Conservation (phyloP, 1,284 basidiomycete genomes). For the Coriolopsis trogii region DNA sequence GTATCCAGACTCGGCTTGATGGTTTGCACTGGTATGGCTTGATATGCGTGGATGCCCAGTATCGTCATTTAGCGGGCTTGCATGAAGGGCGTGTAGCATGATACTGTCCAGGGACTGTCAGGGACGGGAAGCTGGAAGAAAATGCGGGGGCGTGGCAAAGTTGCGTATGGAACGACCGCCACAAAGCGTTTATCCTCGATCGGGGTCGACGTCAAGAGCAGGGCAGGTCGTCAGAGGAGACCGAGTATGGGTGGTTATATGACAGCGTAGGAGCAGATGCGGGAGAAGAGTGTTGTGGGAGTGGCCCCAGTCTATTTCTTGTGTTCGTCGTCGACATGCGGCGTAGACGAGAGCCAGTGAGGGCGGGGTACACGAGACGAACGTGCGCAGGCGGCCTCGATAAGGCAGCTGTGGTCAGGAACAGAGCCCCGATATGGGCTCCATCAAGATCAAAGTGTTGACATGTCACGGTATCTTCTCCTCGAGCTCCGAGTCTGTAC, state of each 20-base stretch:
- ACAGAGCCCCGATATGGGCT: background rate
- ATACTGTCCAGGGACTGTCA: too few species aligned
- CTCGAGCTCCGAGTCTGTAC: background rate
- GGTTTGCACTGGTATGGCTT: too few species aligned
- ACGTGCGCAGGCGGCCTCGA: constrained; percentile 7
- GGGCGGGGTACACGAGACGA: background rate
- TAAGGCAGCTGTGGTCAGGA: constrained; percentile 1
- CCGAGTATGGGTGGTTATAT: background rate
- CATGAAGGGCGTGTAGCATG: too few species aligned
- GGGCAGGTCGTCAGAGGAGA: background rate
- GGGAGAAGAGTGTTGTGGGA: background rate
- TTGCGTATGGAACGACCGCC: too few species aligned
- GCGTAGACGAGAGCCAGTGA: too few species aligned
- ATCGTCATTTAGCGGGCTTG: too few species aligned
- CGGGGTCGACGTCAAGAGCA: background rate
- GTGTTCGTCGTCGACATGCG: too few species aligned
- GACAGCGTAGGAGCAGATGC: constrained; percentile 5
- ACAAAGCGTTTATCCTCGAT: background rate
- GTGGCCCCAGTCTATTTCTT: too few species aligned
- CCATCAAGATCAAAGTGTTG: constrained; percentile 18
- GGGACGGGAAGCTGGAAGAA: too few species aligned
- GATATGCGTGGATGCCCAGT: too few species aligned
- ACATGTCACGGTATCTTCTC: constrained; percentile 5
- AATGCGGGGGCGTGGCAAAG: too few species aligned
- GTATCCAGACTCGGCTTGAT: too few species aligned